Evolutionary conservation across 2,329 filamentous ascomycete species (phyloP), one percentile per base, ranked within the genome.

Genomic region (Beauveria caledonica): DNA sequence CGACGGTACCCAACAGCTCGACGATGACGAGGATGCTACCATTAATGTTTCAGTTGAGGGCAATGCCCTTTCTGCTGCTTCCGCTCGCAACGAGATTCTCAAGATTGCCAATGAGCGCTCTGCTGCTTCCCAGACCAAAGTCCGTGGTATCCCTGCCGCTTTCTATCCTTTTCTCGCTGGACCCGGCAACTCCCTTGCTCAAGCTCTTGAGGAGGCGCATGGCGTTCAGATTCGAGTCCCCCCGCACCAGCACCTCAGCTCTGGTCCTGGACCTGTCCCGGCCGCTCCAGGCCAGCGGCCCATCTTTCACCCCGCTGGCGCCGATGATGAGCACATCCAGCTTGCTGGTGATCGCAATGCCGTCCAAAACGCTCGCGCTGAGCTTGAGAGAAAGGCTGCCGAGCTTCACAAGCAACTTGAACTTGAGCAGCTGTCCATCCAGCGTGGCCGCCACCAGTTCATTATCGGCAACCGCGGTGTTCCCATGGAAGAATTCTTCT

Each of bases 91-190:
- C 61, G 88, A 90, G 67, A 94, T 99, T 68, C 81, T 90, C 68
- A 88, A 87, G 68, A 97, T 97, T 71, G 91, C 90, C 60, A 88
- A 88, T 67, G 92, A 97, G 74, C 87, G 91, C 63, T 86, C 89
- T 58, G 88, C 90, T 60, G 93, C 88, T 66, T 84, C 92, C 69
- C 94, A 85, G 75, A 82, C 91, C 61, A 90, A 89, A 67, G 76
- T 99, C 65, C 90, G 87, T 73, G 86, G 87, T 53, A 88, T 99
- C 62, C 92, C 94, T 8, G 84, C 91, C 27, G 92, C 96, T 71
- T 95, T 94, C 74, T 99, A 94, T 75, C 93, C 93, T 57, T 99
- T 99, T 78, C 87, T 99, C 72, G 88, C 91, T 25, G 92, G 92
- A 53, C 85, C 87, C 10, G 83, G 88, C 71, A 90, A 92, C 70